Conservation (phyloP, 1,139 yeast species). For the Pichia sp. region DNA sequence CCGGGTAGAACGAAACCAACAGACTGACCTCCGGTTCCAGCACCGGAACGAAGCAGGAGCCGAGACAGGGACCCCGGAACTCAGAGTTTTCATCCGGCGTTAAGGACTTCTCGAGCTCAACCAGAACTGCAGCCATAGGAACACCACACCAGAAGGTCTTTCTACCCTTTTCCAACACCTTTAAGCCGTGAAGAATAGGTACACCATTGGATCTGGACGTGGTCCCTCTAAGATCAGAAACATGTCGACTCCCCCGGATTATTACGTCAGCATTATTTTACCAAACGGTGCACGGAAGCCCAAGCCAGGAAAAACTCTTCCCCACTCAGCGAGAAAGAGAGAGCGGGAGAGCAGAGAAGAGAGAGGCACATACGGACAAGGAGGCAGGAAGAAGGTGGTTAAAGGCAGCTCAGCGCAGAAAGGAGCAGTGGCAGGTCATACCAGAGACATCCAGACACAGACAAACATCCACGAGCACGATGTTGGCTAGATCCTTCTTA, state of each 20-base stretch:
- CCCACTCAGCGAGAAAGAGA: background rate
- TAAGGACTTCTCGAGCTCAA: background rate
- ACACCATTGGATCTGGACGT: too few species aligned
- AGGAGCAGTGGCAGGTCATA: background rate
- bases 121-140: conserved; percentile 1
- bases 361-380: background rate
- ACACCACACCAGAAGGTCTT: background rate
- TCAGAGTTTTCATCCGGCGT: background rate
- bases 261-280: background rate
- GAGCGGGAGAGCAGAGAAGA: background rate
- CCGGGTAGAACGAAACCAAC: background rate
- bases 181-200: too few species aligned
- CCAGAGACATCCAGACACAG: background rate
- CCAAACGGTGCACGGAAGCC: background rate
- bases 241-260: background rate
- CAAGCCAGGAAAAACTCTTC: background rate
- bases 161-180: background rate
- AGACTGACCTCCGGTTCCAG: background rate
- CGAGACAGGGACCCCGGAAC: conserved; percentile 3
- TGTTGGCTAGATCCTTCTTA: conserved; percentile 16
- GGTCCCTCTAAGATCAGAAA: background rate
- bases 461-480: background rate
- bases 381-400: background rate
- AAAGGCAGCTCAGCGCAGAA: background rate
- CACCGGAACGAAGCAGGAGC: background rate